These are phyloP conservation scores for Boletellus emodensis DNA, from an alignment of 768 basidiomycete genomes.

Conservation along the genomic window DNA sequence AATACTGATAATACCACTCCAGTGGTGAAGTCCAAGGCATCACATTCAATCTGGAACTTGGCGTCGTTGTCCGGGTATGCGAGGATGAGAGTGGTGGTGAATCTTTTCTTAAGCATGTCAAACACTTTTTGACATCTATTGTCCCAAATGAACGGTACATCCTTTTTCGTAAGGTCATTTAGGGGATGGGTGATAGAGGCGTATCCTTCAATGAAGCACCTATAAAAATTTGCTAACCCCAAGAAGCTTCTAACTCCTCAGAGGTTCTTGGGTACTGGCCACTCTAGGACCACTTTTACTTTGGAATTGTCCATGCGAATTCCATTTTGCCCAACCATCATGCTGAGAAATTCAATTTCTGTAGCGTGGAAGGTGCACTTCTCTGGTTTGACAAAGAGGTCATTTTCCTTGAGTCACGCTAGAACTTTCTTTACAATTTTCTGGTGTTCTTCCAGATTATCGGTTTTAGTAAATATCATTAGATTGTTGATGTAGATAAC, in stretches of 20 bases:
- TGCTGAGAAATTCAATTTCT: constrained; percentile 31
- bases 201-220: constrained; percentile 12
- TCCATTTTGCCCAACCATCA: constrained; percentile 18
- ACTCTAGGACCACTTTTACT: constrained; percentile 27
- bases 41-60: too few species aligned
- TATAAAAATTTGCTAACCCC: constrained; percentile 31
- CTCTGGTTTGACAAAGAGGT: constrained; percentile 35
- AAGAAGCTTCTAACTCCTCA: constrained; percentile 25
- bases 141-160: too few species aligned
- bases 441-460: background rate
- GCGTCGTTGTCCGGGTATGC: too few species aligned
- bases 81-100: too few species aligned
- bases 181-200: background rate
- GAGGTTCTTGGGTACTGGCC: constrained; percentile 21
- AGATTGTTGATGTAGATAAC: background rate
- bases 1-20: too few species aligned
- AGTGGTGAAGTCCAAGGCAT: too few species aligned
- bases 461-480: background rate
- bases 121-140: too few species aligned
- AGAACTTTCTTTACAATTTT: constrained; percentile 12
- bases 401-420: constrained; percentile 22
- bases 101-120: too few species aligned
- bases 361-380: constrained; percentile 33
- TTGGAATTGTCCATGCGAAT: constrained; percentile 34
- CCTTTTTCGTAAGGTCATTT: background rate